These are phyloP conservation scores for Xylaria curta DNA, from an alignment of 495 filamentous ascomycete species.

Conservation along the genomic window DNA sequence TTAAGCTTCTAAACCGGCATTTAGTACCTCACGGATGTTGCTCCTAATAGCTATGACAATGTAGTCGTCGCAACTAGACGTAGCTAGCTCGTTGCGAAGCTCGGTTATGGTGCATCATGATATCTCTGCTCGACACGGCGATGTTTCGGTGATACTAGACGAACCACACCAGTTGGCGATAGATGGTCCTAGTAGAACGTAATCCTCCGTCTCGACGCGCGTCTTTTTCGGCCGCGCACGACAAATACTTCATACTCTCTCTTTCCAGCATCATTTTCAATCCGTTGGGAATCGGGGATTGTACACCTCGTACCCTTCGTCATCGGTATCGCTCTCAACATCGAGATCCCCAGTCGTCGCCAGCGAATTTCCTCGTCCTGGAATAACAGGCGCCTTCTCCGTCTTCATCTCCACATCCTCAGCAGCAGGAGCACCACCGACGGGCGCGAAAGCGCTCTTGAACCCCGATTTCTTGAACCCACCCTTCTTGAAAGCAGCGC, in stretches of 20 bases:
- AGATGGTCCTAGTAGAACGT: neutral
- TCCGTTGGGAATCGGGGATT: slow-evolving; percentile 61
- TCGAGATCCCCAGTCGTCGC: slow-evolving; percentile 37
- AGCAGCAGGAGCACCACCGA: slow-evolving; percentile 18
- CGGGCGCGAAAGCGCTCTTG: slow-evolving; percentile 59
- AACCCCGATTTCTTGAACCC: slow-evolving; percentile 61
- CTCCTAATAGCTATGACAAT: neutral
- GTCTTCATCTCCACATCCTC: slow-evolving; percentile 31
- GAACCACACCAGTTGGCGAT: too few species aligned
- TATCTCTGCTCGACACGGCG: neutral
- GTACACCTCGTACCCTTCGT: slow-evolving; percentile 64
- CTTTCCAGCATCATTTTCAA: slow-evolving; percentile 36
- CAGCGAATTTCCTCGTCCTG: slow-evolving; percentile 29
- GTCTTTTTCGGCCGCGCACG: neutral
- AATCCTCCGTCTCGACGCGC: neutral
- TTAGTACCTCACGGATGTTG: neutral
- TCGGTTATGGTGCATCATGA: neutral
- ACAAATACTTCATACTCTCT: neutral
- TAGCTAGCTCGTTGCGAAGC: neutral
- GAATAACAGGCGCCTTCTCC: slow-evolving; percentile 31
- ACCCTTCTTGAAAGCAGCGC: slow-evolving; percentile 60
- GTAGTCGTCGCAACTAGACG: neutral
- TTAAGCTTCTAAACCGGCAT: neutral
- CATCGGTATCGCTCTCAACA: slow-evolving; percentile 63
- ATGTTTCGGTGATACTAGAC: neutral